Evolutionary conservation across 352 stramenopile genomes (phyloP).

Genomic region (Pythium aquatile): DNA sequence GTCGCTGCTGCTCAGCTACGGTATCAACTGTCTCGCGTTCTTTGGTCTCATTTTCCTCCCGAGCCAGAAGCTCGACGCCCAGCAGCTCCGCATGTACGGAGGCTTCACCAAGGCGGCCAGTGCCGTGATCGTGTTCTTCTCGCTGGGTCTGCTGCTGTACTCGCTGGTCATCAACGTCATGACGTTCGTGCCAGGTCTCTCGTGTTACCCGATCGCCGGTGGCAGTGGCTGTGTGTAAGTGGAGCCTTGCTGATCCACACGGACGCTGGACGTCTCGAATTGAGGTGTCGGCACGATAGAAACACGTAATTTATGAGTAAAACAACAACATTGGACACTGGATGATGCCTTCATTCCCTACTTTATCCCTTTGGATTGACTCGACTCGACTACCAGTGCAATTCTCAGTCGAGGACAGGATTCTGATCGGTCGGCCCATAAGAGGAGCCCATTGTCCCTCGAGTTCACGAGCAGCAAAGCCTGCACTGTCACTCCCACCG

Average conservation of each 20-base stretch:
- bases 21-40: slow-evolving; percentile 51
- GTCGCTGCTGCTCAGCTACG: slow-evolving; percentile 53
- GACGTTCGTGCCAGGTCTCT: slow-evolving; percentile 27
- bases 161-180: slow-evolving; percentile 32
- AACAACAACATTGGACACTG: background rate
- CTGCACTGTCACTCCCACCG: too few relatives aligned
- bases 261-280: too few relatives aligned
- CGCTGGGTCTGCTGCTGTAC: slow-evolving; percentile 22
- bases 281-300: background rate
- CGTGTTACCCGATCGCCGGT: slow-evolving; percentile 27
- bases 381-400: too few relatives aligned
- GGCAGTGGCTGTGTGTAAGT: slow-evolving; percentile 23
- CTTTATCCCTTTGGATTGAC: too few relatives aligned
- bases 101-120: slow-evolving; percentile 33
- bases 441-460: too few relatives aligned
- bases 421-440: too few relatives aligned
- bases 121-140: slow-evolving; percentile 26
- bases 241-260: too few relatives aligned
- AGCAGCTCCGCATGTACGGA: slow-evolving; percentile 39
- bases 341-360: too few relatives aligned
- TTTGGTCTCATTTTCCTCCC: slow-evolving; percentile 48
- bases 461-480: background rate
- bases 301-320: slow-evolving; percentile 4
- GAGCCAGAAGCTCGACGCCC: slow-evolving; percentile 35
- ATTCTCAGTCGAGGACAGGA: too few relatives aligned